Percentiles rank a stretch among this genome's conserved stretches.
Evolutionary conservation across 192 early-diverging fungal genomes (phyloP).

Genomic region (Ambispora gerdemannii): DNA sequence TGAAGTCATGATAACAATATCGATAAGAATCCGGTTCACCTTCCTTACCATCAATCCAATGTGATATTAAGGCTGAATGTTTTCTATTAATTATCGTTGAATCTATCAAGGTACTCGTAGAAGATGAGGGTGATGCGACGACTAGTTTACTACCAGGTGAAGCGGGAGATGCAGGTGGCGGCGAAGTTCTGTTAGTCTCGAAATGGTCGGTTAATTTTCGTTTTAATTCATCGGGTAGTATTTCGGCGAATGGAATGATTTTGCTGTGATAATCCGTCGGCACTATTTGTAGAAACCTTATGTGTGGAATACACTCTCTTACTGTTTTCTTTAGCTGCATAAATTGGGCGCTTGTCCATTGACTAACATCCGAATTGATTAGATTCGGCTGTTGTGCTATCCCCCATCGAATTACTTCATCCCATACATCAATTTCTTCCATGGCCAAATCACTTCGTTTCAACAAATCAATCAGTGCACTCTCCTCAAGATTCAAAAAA

Average conservation of each 20-base stretch:
- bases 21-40: background rate
- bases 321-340: background rate
- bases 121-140: background rate
- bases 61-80: background rate
- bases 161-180: background rate
- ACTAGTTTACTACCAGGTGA: background rate
- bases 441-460: slow-evolving; percentile 14
- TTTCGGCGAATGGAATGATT: slow-evolving; percentile 10
- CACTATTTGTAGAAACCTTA: slow-evolving; percentile 27
- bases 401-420: slow-evolving; percentile 23
- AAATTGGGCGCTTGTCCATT: slow-evolving; percentile 11
- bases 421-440: slow-evolving; percentile 30
- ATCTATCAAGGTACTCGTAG: background rate
- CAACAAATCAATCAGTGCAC: slow-evolving; percentile 3
- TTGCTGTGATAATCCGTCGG: slow-evolving; percentile 19
- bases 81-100: slow-evolving; percentile 10
- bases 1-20: background rate
- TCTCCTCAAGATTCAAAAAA: slow-evolving; percentile 1
- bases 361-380: background rate
- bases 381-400: slow-evolving; percentile 5
- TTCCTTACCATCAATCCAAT: slow-evolving; percentile 25
- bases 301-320: slow-evolving; percentile 10
- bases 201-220: background rate
- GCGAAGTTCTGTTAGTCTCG: background rate
- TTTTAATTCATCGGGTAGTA: slow-evolving; percentile 21